Evolutionary conservation across 2,329 filamentous ascomycete genomes (phyloP), one percentile per base, ranked within the genome.

Genomic region (Hypomyces rosellus): DNA sequence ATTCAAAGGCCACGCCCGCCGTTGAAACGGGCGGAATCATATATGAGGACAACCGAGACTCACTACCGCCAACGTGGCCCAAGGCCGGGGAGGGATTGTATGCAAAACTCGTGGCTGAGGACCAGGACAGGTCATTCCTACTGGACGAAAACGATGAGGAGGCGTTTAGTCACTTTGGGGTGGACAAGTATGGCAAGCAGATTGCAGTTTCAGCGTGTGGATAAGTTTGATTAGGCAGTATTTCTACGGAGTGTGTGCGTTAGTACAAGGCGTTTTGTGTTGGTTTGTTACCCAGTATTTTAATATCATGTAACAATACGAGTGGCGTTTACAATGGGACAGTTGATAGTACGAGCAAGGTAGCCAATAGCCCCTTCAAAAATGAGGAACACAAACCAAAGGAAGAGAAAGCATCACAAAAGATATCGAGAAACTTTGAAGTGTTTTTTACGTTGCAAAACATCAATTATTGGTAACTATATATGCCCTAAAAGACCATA

Each of bases 151-250:
- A 72, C 18, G 70, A 73, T 36, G 69, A 70, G 44, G 69, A 72
- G 44, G 64, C 70, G 0, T 74, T 74, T 44, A 73, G 70, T 40
- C 70, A 73, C 47, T 74, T 74, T 54, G 59, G 67, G 51, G 67
- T 74, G 8, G 68, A 72, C 36, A 55, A 51, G 16, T 54, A 62
- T 16, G 69, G 70, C n/a, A 67, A 64, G 52, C 66, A 69, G 45
- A 64, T 70, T 16, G 54, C 64, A 40, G 58, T 67, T 16, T 55
- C 64, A 12, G 55, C 63, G 15, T 63, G 60, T 30, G 25, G 25
- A 30, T 30, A 30, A 30, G 9, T 30, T 48, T 48, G 59, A 57
- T 33, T 65, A 38, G 60, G 37, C 3, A 20, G 33, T 33, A 16
- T 46, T 41, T 49, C 18, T 20, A 36, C 30, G 15, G 12, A 22